These are phyloP conservation scores for Malus asiatica DNA, from an alignment of 306 rosid genomes.

Conservation along the genomic window DNA sequence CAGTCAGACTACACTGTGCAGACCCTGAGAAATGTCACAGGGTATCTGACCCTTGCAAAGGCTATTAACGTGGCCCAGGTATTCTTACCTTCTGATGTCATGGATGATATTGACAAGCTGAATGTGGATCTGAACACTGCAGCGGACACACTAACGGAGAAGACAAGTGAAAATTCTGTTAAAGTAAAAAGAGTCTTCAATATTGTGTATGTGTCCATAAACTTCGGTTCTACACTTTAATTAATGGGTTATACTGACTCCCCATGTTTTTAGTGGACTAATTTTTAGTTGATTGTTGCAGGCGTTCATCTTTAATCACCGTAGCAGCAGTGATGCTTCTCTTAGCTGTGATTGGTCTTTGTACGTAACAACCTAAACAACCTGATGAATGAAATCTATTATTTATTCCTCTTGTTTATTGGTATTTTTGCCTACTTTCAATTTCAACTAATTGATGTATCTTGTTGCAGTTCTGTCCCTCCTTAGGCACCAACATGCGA, in stretches of 20 bases:
- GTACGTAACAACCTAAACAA: constrained; percentile 36
- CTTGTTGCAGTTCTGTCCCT: constrained; percentile 62
- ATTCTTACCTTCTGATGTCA: constrained; percentile 70
- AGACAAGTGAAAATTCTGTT: constrained; percentile 59
- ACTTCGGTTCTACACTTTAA: constrained; percentile 3
- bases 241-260: neutral
- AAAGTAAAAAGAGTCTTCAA: constrained; percentile 58
- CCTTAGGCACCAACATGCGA: constrained; percentile 81
- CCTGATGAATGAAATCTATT: neutral
- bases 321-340: constrained; percentile 84
- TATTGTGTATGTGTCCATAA: constrained; percentile 54
- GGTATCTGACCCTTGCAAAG: constrained; percentile 91
- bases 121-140: constrained; percentile 66
- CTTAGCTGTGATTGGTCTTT: constrained; percentile 70
- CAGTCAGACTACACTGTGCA: constrained; percentile 86
- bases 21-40: constrained; percentile 79
- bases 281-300: constrained; percentile 27
- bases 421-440: neutral
- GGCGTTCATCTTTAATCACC: constrained; percentile 63
- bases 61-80: constrained; percentile 67
- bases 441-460: constrained; percentile 18
- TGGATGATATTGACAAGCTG: constrained; percentile 72
- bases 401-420: neutral
- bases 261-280: constrained; percentile 16
- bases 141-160: constrained; percentile 58